Base-by-base conservation (phyloP, 306 rosid species). In the Amphicarpaea edgeworthii region DNA sequence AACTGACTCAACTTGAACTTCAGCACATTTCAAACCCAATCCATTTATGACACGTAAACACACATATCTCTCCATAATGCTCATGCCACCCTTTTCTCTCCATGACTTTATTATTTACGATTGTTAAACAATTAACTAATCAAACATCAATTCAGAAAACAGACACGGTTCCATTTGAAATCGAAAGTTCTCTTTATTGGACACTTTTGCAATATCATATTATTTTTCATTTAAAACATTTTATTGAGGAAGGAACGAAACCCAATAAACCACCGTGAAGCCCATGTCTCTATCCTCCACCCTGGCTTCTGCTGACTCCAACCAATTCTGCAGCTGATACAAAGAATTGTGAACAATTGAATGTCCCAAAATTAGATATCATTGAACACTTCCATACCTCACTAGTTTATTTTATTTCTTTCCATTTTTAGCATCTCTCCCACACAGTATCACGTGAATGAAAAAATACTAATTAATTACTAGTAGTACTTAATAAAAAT, bases 231-330 rank as follows among this genome's bases (percentile, higher is more conserved):
- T 62, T 15, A 19, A 59, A 70, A 37, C 64, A 24, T 5, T 14
- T 16, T 10, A 73, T 62, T 67, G 54, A 40, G 5, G 37, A 78
- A 41, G 85, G 80, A 77, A 60, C 85, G 62, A 61, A 73, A 70
- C 30, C 75, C 84, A 82, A 82, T 68, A 53, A 79, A 40, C 61
- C 78, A 67, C 79, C 80, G 86, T 76, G 83, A 85, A 80, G 77
- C 80, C 82, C 86, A 54, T 76, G 71, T 82, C 78, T 53, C 67
- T 71, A 57, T 72, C 76, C 55, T 57, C 70, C 73, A 73, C 73
- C 57, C 81, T 62, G 76, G 74, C 78, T 38, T 67, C 70, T 70
- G 84, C 80, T 75, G 81, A 77, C 61, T 75, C 82, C 82, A 70
- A 61, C 84, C 23, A 75, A 78, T 58, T 45, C 60, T 51, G 32